A percentile compares a stretch with the other conserved stretches of the same genome.
These are phyloP conservation scores for Dendrocalamus sinicus DNA, from an alignment of 176 grass and related monocot genomes.

Conservation along the genomic window DNA sequence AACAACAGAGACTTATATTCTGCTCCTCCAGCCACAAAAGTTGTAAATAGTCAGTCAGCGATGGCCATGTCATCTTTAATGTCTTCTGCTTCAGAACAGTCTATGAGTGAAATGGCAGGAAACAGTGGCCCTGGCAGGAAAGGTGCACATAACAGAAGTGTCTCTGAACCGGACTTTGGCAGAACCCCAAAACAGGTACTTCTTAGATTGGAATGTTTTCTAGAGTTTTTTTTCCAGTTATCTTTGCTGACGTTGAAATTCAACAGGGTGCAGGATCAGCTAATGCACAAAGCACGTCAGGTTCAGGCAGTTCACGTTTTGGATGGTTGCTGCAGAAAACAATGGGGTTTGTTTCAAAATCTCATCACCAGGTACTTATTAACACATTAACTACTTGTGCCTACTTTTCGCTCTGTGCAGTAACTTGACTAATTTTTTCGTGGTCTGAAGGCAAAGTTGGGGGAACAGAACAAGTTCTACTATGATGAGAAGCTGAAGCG, in stretches of 20 bases:
- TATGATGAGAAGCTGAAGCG: constrained; percentile 94
- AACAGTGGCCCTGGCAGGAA: constrained; percentile 48
- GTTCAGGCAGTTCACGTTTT: constrained; percentile 71
- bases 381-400: background rate
- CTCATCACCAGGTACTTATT: constrained; percentile 70
- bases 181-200: constrained; percentile 64
- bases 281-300: constrained; percentile 61
- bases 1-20: constrained; percentile 52
- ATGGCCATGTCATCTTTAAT: constrained; percentile 75
- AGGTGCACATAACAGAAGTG: constrained; percentile 73
- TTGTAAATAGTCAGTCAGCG: constrained; percentile 70
- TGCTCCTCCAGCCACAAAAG: constrained; percentile 47
- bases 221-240: background rate
- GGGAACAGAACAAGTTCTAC: constrained; percentile 88
- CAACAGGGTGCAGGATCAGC: constrained; percentile 66
- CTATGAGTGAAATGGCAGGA: constrained; percentile 68
- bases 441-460: constrained; percentile 76
- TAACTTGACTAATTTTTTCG: constrained; percentile 4
- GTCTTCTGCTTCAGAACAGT: constrained; percentile 70
- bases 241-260: constrained; percentile 18
- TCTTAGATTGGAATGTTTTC: background rate
- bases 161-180: constrained; percentile 90
- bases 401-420: background rate
- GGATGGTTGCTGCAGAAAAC: constrained; percentile 87
- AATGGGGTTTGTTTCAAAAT: constrained; percentile 74